Percentiles rank a stretch among this genome's conserved stretches.
Conservation (phyloP, 345 rosid genomes). For the Lenwebbia sp. region DNA sequence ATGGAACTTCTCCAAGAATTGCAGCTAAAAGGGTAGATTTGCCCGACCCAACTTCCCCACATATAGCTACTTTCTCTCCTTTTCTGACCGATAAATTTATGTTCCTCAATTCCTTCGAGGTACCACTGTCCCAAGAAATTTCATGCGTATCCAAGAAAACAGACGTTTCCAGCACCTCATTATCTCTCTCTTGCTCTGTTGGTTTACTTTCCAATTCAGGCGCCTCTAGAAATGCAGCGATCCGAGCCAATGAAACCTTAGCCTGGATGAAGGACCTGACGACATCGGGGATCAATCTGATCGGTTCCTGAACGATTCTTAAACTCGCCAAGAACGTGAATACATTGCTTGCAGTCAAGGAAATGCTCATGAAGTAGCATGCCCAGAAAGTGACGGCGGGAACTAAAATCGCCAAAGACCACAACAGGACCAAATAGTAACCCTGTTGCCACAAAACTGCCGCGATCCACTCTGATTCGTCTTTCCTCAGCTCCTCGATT, state of each 20-base stretch:
- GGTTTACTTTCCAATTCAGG: constrained; percentile 24
- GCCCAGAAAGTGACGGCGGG: constrained; percentile 33
- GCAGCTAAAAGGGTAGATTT: constrained; percentile 50
- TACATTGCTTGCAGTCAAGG: constrained; percentile 23
- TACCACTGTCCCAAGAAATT: constrained; percentile 32
- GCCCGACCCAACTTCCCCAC: constrained; percentile 62
- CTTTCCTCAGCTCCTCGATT: constrained; percentile 21
- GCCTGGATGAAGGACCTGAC: constrained; percentile 26
- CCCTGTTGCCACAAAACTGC: constrained; percentile 16
- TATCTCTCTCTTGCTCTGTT: constrained; percentile 1
- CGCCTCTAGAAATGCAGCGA: constrained; percentile 31
- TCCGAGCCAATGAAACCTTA: constrained; percentile 33
- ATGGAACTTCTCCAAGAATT: constrained; percentile 50
- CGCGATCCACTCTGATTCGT: constrained; percentile 21
- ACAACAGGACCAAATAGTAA: constrained; percentile 19
- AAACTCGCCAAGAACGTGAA: constrained; percentile 43
- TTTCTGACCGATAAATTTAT: constrained; percentile 17
- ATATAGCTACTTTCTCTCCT: constrained; percentile 40
- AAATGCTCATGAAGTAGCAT: constrained; percentile 26
- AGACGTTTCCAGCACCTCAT: constrained; percentile 2
- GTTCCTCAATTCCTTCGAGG: constrained; percentile 18
- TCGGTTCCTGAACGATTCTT: constrained; percentile 32
- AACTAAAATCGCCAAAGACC: constrained; percentile 30
- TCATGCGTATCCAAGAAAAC: constrained; percentile 16
- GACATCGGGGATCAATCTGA: constrained; percentile 36